Evolutionary conservation across 495 filamentous ascomycete species (phyloP).

Genomic region (Ramalina peruviana): DNA sequence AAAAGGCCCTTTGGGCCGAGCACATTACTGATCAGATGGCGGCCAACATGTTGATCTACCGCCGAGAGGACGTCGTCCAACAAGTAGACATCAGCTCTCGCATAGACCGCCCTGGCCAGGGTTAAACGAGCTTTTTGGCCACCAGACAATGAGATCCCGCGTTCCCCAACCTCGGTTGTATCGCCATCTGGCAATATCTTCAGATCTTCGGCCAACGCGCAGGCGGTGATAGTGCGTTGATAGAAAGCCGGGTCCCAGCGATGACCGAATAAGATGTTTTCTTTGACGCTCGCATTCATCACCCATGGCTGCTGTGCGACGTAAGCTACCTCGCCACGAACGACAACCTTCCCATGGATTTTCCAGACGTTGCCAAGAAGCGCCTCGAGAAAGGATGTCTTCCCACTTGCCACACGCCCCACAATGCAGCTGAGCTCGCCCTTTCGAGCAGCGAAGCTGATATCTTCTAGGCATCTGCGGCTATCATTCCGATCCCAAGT

Average conservation of each 20-base stretch:
- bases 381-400: conserved; percentile 80
- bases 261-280: conserved; percentile 96
- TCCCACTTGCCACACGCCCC: conserved; percentile 87
- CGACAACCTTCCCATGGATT: conserved; percentile 64
- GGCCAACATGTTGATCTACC: conserved; percentile 93
- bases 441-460: conserved; percentile 76
- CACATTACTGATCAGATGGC: conserved; percentile 87
- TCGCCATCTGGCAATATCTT: conserved; percentile 88
- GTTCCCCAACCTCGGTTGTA: conserved; percentile 90
- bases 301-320: conserved; percentile 90
- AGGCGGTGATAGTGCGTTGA: conserved; percentile 84
- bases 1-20: conserved; percentile 76
- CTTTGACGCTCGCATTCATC: conserved; percentile 92
- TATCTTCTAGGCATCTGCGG: conserved; percentile 49
- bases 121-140: conserved; percentile 93
- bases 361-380: conserved; percentile 89
- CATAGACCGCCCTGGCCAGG: conserved; percentile 92
- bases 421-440: conserved; percentile 88
- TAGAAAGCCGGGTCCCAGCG: conserved; percentile 93
- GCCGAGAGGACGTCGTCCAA: conserved; percentile 90
- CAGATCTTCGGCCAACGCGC: conserved; percentile 85
- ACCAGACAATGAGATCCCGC: conserved; percentile 92
- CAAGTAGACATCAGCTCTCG: conserved; percentile 90
- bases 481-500: conserved; percentile 79
- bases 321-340: conserved; percentile 75